phyloP scores from a whole-genome alignment of 441 rosid genomes.

The Cnidoscolus chayamansa region DNA sequence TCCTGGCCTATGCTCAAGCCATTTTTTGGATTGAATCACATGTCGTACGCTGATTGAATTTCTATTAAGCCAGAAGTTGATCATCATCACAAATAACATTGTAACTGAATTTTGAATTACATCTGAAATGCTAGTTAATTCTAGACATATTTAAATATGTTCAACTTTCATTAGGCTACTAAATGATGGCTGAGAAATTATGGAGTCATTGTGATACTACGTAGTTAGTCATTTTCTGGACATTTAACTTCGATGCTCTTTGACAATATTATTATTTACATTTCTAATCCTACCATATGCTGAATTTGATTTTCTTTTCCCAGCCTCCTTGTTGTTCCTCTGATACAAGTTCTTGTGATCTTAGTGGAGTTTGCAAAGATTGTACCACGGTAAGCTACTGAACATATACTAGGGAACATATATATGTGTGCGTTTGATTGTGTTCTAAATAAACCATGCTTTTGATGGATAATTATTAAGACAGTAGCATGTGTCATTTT shows the following conservation, averaged over 20 bases:
- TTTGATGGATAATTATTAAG: conserved; percentile 11
- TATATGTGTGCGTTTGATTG: neutral
- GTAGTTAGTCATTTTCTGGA: neutral
- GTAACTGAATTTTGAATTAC: neutral
- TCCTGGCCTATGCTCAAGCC: neutral
- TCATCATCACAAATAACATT: neutral
- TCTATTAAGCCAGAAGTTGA: neutral
- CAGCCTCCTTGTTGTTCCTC: conserved; percentile 91
- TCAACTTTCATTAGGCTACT: neutral
- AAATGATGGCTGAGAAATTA: too few relatives aligned
- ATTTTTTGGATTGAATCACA: neutral
- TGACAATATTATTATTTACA: neutral
- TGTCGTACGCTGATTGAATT: too few relatives aligned
- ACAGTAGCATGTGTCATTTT: conserved; percentile 16
- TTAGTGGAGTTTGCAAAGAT: conserved; percentile 82
- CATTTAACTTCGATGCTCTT: neutral
- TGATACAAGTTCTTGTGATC: conserved; percentile 52
- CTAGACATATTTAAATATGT: neutral
- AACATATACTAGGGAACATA: conserved; percentile 13
- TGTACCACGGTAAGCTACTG: conserved; percentile 82
- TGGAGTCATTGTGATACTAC: neutral
- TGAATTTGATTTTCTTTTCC: conserved; percentile 22
- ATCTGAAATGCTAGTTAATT: neutral
- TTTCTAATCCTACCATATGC: neutral
- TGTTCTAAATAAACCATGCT: conserved; percentile 2